A percentile compares a stretch with the other conserved stretches of the same genome.
Evolutionary conservation across 1,284 basidiomycete species (phyloP).

Genomic region (Exsudoporus floridanus): DNA sequence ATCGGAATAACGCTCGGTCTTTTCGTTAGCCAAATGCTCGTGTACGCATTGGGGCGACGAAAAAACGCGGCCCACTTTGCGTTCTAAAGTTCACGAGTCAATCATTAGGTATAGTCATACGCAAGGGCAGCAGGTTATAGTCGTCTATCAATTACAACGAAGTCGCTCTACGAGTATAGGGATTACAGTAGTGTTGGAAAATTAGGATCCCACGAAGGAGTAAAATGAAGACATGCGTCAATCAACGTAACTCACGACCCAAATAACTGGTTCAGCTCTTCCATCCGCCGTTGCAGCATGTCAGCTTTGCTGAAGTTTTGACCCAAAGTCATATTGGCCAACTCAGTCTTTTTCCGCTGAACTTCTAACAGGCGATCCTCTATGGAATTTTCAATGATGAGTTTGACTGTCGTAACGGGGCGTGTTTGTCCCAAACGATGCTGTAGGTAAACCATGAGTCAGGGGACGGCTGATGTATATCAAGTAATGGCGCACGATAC

Average conservation of each 20-base stretch:
- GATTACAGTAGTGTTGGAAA: slow-evolving; percentile 31
- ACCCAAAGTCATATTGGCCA: slow-evolving; percentile 88
- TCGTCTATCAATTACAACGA: slow-evolving; percentile 33
- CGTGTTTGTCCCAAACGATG: slow-evolving; percentile 92
- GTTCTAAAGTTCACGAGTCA: slow-evolving; percentile 48
- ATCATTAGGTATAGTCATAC: not conserved
- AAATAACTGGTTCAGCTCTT: slow-evolving; percentile 76
- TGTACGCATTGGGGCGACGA: slow-evolving; percentile 72
- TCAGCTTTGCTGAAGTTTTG: slow-evolving; percentile 82
- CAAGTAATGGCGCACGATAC: slow-evolving; percentile 55
- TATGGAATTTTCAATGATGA: slow-evolving; percentile 92
- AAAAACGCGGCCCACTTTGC: slow-evolving; percentile 76
- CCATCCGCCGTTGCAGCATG: slow-evolving; percentile 78
- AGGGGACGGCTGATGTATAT: not conserved
- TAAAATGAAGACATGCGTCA: slow-evolving; percentile 11
- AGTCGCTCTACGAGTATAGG: slow-evolving; percentile 34
- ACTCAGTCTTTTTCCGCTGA: slow-evolving; percentile 90
- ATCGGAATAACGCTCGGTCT: slow-evolving; percentile 84
- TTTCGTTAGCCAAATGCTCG: slow-evolving; percentile 76
- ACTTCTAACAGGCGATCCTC: slow-evolving; percentile 88
- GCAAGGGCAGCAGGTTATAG: not conserved
- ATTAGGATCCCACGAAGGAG: slow-evolving; percentile 21
- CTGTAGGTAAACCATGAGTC: slow-evolving; percentile 38
- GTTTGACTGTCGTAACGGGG: slow-evolving; percentile 87
- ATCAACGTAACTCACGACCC: slow-evolving; percentile 37